Conservation (phyloP, 2,329 filamentous ascomycete genomes). For the Colletotrichum orchidophilum region DNA sequence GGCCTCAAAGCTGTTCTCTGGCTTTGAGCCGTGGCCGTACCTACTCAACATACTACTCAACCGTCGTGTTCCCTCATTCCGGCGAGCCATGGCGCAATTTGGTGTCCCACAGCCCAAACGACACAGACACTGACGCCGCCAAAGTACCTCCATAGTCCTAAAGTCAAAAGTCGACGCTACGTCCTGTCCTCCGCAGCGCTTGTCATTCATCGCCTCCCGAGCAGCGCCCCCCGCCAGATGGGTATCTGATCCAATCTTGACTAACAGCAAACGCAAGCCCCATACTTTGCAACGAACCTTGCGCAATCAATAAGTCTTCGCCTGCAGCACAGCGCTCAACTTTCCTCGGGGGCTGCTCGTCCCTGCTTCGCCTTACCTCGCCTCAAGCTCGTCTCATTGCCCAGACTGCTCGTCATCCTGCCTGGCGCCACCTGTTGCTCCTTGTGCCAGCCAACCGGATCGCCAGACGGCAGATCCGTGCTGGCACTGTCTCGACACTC, state of each 20-base stretch:
- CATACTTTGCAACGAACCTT: slow-evolving; percentile 31
- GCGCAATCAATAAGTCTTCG: slow-evolving; percentile 4
- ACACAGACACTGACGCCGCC: background rate
- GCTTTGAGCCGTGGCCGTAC: background rate
- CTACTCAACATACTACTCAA: background rate
- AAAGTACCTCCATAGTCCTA: background rate
- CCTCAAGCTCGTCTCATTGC: slow-evolving; percentile 1
- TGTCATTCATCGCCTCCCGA: slow-evolving; percentile 6
- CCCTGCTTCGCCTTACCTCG: background rate
- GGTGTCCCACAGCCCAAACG: background rate
- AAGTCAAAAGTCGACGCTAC: background rate
- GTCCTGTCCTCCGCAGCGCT: background rate
- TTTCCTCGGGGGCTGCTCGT: background rate
- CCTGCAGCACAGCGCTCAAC: slow-evolving; percentile 19
- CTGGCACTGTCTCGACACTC: background rate
- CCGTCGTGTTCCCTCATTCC: slow-evolving; percentile 19
- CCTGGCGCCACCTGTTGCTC: slow-evolving; percentile 22
- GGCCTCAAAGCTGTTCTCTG: background rate
- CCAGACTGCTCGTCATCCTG: slow-evolving; percentile 8
- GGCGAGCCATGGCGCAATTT: slow-evolving; percentile 30
- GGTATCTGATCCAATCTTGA: slow-evolving; percentile 30
- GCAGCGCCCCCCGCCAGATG: slow-evolving; percentile 9
- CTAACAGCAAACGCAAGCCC: slow-evolving; percentile 31
- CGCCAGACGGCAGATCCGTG: slow-evolving; percentile 2
- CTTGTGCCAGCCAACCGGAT: slow-evolving; percentile 19